A percentile compares a stretch with the other conserved stretches of the same genome.
Evolutionary conservation across 768 basidiomycete species (phyloP).

Genomic region (Sistotremastrum niveocremeum): DNA sequence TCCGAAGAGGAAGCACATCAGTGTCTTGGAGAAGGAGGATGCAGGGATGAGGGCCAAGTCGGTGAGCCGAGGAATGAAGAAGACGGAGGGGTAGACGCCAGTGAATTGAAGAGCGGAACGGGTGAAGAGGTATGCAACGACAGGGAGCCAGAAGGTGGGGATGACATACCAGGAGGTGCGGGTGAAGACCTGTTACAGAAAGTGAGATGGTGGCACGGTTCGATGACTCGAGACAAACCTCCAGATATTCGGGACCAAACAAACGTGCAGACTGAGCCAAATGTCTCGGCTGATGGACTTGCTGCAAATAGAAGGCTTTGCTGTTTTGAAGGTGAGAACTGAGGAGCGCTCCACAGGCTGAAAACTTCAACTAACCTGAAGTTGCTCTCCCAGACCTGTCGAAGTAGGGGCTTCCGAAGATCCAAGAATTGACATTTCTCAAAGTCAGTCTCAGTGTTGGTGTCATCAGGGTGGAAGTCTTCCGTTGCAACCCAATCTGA

Average conservation of each 20-base stretch:
- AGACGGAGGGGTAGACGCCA: constrained; percentile 45
- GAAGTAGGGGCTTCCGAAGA: constrained; percentile 59
- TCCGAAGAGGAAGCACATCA: constrained; percentile 66
- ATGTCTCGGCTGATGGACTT: constrained; percentile 95
- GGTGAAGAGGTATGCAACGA: constrained; percentile 61
- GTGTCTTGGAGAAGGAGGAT: constrained; percentile 37
- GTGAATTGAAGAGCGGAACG: constrained; percentile 79
- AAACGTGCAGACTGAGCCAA: constrained; percentile 70
- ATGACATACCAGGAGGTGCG: constrained; percentile 90
- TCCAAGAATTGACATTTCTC: constrained; percentile 88
- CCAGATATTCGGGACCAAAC: constrained; percentile 71
- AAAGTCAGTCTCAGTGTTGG: constrained; percentile 68
- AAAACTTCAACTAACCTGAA: constrained; percentile 44
- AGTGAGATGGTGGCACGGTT: not conserved
- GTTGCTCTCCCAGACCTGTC: constrained; percentile 78
- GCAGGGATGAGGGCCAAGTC: constrained; percentile 36
- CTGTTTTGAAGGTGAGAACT: constrained; percentile 22
- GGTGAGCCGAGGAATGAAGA: constrained; percentile 27
- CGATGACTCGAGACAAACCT: constrained; percentile 35
- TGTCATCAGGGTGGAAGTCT: constrained; percentile 85
- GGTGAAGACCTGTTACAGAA: constrained; percentile 46
- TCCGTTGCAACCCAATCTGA: constrained; percentile 83
- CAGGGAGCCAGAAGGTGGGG: constrained; percentile 84
- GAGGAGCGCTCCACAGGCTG: not conserved
- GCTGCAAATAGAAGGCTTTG: constrained; percentile 91